Percentiles rank a stretch among this genome's conserved stretches.
These are phyloP conservation scores for Lyophyllum semitale DNA, from an alignment of 768 basidiomycete species.

Conservation along the genomic window DNA sequence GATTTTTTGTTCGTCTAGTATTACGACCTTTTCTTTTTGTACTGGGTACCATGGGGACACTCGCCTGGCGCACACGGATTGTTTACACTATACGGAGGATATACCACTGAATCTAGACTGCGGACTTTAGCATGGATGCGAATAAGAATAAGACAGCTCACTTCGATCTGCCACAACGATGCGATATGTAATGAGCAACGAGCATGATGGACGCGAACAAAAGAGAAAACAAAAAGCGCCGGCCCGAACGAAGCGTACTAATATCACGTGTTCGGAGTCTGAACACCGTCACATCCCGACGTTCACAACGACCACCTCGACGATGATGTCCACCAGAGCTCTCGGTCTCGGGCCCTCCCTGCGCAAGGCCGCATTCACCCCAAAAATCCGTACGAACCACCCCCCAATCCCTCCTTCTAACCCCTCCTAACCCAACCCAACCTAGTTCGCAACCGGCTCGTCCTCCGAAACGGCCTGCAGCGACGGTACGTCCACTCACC, in stretches of 20 bases:
- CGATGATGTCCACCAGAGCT: conserved; percentile 50
- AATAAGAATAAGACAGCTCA: background rate
- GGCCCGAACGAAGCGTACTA: background rate
- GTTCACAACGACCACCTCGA: conserved; percentile 6
- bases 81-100: background rate
- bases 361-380: conserved; percentile 48
- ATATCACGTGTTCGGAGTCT: conserved; percentile 13
- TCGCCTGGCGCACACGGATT: background rate
- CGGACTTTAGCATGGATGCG: background rate
- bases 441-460: conserved; percentile 44
- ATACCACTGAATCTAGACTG: background rate
- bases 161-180: background rate
- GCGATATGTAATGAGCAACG: background rate
- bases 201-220: background rate
- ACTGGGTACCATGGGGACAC: background rate
- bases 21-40: background rate
- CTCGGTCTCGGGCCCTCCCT: conserved; percentile 61
- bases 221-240: background rate
- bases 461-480: conserved; percentile 37
- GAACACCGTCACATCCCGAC: conserved; percentile 12
- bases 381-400: conserved; percentile 35
- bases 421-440: background rate
- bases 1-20: background rate
- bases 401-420: background rate
- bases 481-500: conserved; percentile 38